phyloP scores from a whole-genome alignment of 768 basidiomycete genomes.

The Phaeotremella fagi region DNA sequence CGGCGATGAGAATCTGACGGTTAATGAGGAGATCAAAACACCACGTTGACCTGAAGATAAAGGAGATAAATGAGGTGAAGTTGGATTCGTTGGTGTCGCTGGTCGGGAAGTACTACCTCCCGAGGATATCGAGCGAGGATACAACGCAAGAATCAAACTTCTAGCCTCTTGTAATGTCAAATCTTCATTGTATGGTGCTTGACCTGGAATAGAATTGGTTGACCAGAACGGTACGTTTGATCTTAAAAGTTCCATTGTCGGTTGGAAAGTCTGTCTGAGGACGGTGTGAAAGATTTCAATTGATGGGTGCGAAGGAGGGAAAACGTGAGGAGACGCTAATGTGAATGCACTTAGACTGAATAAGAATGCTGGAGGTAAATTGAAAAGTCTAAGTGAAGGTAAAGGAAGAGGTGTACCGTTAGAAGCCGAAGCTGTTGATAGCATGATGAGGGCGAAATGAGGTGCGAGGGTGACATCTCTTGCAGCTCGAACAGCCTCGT shows the following conservation, averaged over 20 bases:
- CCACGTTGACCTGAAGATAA: slow-evolving; percentile 36
- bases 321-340: slow-evolving; percentile 36
- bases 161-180: slow-evolving; percentile 42
- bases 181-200: slow-evolving; percentile 32
- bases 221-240: slow-evolving; percentile 34
- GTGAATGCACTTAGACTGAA: slow-evolving; percentile 40
- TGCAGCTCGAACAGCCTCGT: slow-evolving; percentile 42
- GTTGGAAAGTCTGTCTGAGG: slow-evolving; percentile 30
- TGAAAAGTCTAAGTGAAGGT: slow-evolving; percentile 36
- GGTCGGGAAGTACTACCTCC: slow-evolving; percentile 25
- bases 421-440: slow-evolving; percentile 23
- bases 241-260: slow-evolving; percentile 33
- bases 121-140: slow-evolving; percentile 31
- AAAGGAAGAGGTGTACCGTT: slow-evolving; percentile 30
- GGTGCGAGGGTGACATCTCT: slow-evolving; percentile 47
- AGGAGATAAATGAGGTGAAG: slow-evolving; percentile 36
- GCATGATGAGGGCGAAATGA: slow-evolving; percentile 43
- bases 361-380: slow-evolving; percentile 32
- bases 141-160: slow-evolving; percentile 41
- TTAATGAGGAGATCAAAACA: slow-evolving; percentile 28
- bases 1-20: slow-evolving; percentile 44
- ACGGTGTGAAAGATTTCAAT: slow-evolving; percentile 27
- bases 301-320: slow-evolving; percentile 20
- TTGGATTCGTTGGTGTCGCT: slow-evolving; percentile 38
- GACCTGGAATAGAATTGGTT: slow-evolving; percentile 20